These are phyloP conservation scores for Lentinula aciculospora DNA, from an alignment of 768 basidiomycete genomes.

Conservation along the genomic window DNA sequence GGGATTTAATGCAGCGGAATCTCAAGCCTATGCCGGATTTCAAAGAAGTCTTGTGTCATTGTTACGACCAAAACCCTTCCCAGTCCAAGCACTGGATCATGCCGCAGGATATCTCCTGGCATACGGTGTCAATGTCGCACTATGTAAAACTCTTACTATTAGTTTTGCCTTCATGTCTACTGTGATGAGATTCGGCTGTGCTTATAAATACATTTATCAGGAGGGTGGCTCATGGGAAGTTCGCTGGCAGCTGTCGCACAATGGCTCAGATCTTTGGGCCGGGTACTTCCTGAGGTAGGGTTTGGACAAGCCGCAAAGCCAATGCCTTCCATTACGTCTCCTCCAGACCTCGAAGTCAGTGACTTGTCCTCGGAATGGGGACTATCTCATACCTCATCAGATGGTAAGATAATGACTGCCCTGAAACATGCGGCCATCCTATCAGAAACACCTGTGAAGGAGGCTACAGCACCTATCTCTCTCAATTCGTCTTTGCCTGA, in stretches of 20 bases:
- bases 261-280: constrained; percentile 53
- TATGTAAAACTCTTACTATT: constrained; percentile 47
- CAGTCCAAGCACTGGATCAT: constrained; percentile 57
- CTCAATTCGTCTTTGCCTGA: constrained; percentile 22
- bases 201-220: constrained; percentile 19
- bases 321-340: constrained; percentile 28
- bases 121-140: constrained; percentile 51
- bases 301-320: constrained; percentile 31
- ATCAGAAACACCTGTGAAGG: constrained; percentile 33
- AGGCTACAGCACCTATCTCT: constrained; percentile 24
- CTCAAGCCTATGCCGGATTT: constrained; percentile 34
- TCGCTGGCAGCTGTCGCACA: constrained; percentile 48
- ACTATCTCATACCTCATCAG: constrained; percentile 12
- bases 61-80: constrained; percentile 29
- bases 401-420: constrained; percentile 28
- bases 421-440: constrained; percentile 41
- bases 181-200: background rate
- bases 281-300: constrained; percentile 29
- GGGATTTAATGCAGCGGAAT: constrained; percentile 57
- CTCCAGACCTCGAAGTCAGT: constrained; percentile 32
- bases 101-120: constrained; percentile 54
- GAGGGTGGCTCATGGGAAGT: constrained; percentile 61
- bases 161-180: constrained; percentile 8
- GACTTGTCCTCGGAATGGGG: constrained; percentile 24
- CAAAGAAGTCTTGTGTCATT: constrained; percentile 8